Evolutionary conservation across 441 rosid species (phyloP).

Genomic region (Euphorbia schlechtendalii): DNA sequence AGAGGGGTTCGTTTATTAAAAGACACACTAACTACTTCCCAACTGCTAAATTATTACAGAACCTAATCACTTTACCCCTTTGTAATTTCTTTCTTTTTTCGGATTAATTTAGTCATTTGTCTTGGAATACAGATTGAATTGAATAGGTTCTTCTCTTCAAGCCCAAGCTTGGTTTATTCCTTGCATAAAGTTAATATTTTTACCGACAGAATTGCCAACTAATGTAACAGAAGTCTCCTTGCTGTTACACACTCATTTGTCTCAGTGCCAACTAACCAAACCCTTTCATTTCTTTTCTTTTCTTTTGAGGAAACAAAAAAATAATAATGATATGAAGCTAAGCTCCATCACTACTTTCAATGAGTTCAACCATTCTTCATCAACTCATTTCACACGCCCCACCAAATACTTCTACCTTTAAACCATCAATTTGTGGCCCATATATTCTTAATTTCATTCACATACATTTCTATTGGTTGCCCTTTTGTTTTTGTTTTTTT

Average conservation of each 20-base stretch:
- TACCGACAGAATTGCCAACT: conserved; percentile 79
- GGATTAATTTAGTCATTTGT: conserved; percentile 1
- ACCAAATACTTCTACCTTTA: conserved; percentile 19
- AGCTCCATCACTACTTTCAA: conserved; percentile 38
- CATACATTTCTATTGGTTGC: too few relatives aligned
- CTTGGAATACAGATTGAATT: conserved; percentile 18
- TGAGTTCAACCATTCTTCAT: conserved; percentile 20
- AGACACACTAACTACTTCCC: conserved; percentile 33
- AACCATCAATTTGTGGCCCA: conserved; percentile 12
- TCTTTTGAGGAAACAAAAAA: conserved; percentile 28
- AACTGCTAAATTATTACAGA: conserved; percentile 61
- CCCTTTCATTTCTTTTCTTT: conserved; percentile 20
- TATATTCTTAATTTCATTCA: too few relatives aligned
- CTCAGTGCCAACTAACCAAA: conserved; percentile 55
- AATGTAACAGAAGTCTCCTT: conserved; percentile 52
- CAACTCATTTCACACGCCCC: conserved; percentile 16
- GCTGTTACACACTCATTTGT: conserved; percentile 72
- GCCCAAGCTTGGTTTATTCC: conserved; percentile 51
- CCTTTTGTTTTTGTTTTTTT: too few relatives aligned
- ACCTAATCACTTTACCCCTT: conserved; percentile 34
- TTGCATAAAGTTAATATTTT: conserved; percentile 18
- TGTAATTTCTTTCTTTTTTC: conserved; percentile 8
- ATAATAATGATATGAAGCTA: conserved; percentile 12
- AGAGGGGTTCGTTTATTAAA: conserved; percentile 42
- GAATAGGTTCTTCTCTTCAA: conserved; percentile 66